A percentile compares a stretch with the other conserved stretches of the same genome.
These are phyloP conservation scores for Thielaviopsis euricoi DNA, from an alignment of 2,329 filamentous ascomycete species.

Conservation along the genomic window DNA sequence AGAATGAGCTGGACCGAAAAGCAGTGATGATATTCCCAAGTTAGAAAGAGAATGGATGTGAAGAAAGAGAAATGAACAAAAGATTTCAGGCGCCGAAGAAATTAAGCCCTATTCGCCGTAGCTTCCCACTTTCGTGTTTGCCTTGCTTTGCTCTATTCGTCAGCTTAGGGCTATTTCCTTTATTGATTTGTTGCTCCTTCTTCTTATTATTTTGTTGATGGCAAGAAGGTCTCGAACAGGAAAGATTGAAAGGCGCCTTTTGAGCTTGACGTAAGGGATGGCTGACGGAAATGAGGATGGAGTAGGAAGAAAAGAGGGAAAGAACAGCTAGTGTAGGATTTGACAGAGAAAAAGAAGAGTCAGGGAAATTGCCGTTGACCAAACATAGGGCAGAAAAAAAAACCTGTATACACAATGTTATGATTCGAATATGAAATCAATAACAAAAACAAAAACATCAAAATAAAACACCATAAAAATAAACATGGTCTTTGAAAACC, in stretches of 20 bases:
- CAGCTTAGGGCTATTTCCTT: not conserved
- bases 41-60: not conserved
- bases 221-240: not conserved
- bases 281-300: not conserved
- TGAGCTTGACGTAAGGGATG: not conserved
- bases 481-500: too few relatives aligned
- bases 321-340: not conserved
- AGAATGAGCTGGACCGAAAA: too few relatives aligned
- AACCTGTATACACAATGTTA: too few relatives aligned
- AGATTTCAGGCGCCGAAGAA: not conserved
- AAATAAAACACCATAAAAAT: too few relatives aligned
- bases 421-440: too few relatives aligned
- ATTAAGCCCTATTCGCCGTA: not conserved
- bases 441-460: too few relatives aligned
- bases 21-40: not conserved
- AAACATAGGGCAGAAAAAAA: not conserved
- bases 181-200: not conserved
- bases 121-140: too few relatives aligned
- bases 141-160: not conserved
- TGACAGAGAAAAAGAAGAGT: not conserved
- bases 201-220: not conserved
- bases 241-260: not conserved
- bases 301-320: not conserved
- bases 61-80: not conserved
- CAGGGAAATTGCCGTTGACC: not conserved